A percentile compares a stretch with the other conserved stretches of the same genome.
phyloP scores from a whole-genome alignment of 805 yeast genomes.

The Lipomyces yamanashiensis region DNA sequence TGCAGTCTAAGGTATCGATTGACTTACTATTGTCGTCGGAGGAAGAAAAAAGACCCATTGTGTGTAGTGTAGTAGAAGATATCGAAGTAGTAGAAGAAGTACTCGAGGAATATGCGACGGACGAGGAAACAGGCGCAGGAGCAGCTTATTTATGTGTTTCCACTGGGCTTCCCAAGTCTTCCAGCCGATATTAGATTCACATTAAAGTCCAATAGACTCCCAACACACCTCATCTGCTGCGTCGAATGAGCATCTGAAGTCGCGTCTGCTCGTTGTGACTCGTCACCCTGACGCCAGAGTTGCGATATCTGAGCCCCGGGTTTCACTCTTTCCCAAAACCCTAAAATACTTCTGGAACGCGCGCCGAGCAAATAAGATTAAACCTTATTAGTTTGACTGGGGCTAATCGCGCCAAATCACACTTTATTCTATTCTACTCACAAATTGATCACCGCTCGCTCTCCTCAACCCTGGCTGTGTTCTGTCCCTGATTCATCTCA shows the following conservation, averaged over 20 bases:
- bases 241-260: too few relatives aligned
- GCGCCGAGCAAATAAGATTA: neutral
- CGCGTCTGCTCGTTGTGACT: neutral
- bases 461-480: too few relatives aligned
- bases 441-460: neutral
- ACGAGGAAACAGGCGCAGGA: neutral
- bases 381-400: neutral
- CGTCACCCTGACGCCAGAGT: neutral
- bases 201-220: too few relatives aligned
- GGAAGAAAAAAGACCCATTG: slow-evolving; percentile 14
- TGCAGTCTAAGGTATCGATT: too few relatives aligned
- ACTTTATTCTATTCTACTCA: neutral
- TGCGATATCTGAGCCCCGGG: neutral
- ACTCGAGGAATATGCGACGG: neutral
- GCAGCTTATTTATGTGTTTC: neutral
- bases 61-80: neutral
- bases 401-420: neutral
- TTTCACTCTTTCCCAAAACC: neutral
- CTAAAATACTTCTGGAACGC: neutral
- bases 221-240: too few relatives aligned
- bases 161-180: neutral
- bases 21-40: slow-evolving; percentile 6
- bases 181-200: too few relatives aligned
- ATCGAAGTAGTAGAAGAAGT: neutral
- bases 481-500: too few relatives aligned